phyloP scores from a whole-genome alignment of 1,284 basidiomycete genomes.

The Bondarzewia mesenterica region DNA sequence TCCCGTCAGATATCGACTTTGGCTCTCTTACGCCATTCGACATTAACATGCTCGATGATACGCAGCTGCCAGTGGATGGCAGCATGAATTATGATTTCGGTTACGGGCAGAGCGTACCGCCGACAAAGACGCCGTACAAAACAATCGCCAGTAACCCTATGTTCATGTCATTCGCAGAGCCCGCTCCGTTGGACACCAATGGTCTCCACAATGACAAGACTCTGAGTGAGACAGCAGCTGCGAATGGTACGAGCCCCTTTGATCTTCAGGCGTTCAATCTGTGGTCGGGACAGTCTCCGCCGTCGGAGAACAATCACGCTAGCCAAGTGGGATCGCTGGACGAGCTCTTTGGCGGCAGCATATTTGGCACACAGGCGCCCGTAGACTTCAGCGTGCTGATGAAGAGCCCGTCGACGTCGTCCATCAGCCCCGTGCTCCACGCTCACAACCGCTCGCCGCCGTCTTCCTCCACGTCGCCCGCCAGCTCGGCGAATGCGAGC shows the following conservation, averaged over 20 bases:
- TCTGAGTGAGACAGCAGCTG: slow-evolving; percentile 7
- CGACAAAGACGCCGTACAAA: slow-evolving; percentile 40
- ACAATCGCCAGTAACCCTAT: slow-evolving; percentile 72
- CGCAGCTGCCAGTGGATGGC: slow-evolving; percentile 30
- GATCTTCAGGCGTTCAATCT: slow-evolving; percentile 15
- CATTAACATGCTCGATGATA: slow-evolving; percentile 53
- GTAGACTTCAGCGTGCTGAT: slow-evolving; percentile 39
- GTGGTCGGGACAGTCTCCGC: slow-evolving; percentile 21
- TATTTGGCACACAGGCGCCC: slow-evolving; percentile 30
- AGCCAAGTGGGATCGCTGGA: slow-evolving; percentile 26
- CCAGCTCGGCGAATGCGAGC: slow-evolving; percentile 3
- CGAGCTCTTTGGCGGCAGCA: slow-evolving; percentile 56
- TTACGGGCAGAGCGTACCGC: slow-evolving; percentile 30
- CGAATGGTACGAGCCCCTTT: slow-evolving; percentile 6
- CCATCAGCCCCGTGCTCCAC: slow-evolving; percentile 50
- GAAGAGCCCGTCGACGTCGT: slow-evolving; percentile 29
- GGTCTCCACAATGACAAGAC: slow-evolving; percentile 14
- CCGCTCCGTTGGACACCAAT: slow-evolving; percentile 23
- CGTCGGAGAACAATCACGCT: slow-evolving; percentile 5
- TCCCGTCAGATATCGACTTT: slow-evolving; percentile 45
- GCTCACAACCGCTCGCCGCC: slow-evolving; percentile 18
- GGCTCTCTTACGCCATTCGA: slow-evolving; percentile 59
- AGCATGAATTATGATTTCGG: slow-evolving; percentile 59
- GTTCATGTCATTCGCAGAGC: slow-evolving; percentile 73
- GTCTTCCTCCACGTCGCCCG: slow-evolving; percentile 12